These are phyloP conservation scores for Plasmopara muralis DNA, from an alignment of 352 stramenopile species.

Conservation along the genomic window DNA sequence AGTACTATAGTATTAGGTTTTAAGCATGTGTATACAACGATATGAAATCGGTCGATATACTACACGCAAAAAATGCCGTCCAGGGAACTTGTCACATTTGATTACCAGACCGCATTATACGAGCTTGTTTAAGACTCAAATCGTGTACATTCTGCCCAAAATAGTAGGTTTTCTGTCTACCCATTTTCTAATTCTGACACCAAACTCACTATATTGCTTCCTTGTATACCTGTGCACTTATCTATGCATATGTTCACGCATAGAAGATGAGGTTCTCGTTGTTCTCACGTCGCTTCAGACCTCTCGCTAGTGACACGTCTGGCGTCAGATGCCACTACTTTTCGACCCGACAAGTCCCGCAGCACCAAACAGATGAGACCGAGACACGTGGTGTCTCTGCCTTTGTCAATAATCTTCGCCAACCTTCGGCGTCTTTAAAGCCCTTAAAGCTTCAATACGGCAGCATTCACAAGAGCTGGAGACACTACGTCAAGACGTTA, in stretches of 20 bases:
- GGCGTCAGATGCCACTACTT: neutral
- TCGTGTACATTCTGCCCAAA: too few species aligned
- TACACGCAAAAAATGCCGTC: too few species aligned
- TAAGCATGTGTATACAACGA: too few species aligned
- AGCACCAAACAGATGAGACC: constrained; percentile 14
- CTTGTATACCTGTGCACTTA: neutral
- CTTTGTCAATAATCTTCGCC: constrained; percentile 12
- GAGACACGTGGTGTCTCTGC: constrained; percentile 17
- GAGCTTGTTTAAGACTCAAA: too few species aligned
- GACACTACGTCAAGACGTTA: constrained; percentile 37
- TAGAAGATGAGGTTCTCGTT: neutral
- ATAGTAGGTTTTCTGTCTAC: too few species aligned
- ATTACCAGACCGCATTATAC: too few species aligned
- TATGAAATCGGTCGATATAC: too few species aligned
- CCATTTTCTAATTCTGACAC: too few species aligned
- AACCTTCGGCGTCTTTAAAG: constrained; percentile 11
- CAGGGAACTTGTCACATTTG: too few species aligned
- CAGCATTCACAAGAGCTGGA: constrained; percentile 57
- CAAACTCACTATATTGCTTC: neutral
- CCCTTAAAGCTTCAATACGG: constrained; percentile 29
- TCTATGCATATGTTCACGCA: neutral
- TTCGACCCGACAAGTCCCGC: neutral
- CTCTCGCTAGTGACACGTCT: neutral
- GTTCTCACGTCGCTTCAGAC: neutral
- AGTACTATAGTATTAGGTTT: too few species aligned